phyloP scores from a whole-genome alignment of 345 rosid species.

The Anastatica hierochuntica region DNA sequence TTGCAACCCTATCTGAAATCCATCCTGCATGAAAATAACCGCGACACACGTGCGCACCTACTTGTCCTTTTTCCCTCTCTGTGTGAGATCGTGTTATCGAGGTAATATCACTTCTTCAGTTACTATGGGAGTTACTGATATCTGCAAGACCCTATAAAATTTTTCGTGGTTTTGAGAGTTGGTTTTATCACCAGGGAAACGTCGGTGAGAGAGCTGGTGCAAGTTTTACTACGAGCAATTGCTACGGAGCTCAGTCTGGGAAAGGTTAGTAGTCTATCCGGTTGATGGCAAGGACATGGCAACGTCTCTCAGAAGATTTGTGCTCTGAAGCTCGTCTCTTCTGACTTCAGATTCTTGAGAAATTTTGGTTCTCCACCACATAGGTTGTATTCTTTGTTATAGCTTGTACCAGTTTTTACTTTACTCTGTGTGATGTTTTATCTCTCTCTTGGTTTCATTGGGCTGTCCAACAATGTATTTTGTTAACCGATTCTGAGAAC shows the following conservation, averaged over 20 bases:
- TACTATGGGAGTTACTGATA: background rate
- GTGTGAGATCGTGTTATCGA: conserved; percentile 78
- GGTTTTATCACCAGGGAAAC: conserved; percentile 54
- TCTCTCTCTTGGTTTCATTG: background rate
- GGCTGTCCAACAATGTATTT: background rate
- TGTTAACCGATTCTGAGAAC: background rate
- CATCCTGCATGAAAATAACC: conserved; percentile 32
- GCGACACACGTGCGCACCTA: conserved; percentile 46
- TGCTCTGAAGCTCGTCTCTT: background rate
- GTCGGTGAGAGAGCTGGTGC: conserved; percentile 68
- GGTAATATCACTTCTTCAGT: conserved; percentile 33
- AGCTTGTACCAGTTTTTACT: conserved; percentile 1
- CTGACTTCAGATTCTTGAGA: conserved; percentile 3
- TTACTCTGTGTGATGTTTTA: conserved; percentile 5
- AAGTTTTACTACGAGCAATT: conserved; percentile 54
- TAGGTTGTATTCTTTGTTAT: conserved; percentile 18
- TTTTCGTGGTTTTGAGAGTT: background rate
- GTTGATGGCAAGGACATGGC: conserved; percentile 18
- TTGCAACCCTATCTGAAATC: conserved; percentile 44
- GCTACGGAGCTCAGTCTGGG: conserved; percentile 55
- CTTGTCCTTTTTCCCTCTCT: conserved; percentile 75
- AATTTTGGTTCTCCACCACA: conserved; percentile 20
- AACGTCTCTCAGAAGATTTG: background rate
- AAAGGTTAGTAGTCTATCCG: conserved; percentile 31
- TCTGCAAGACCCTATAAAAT: background rate